A percentile compares a stretch with the other conserved stretches of the same genome.
These are phyloP conservation scores for Deuterostichococcus epilithicus DNA, from an alignment of 139 green algal species.

Conservation along the genomic window DNA sequence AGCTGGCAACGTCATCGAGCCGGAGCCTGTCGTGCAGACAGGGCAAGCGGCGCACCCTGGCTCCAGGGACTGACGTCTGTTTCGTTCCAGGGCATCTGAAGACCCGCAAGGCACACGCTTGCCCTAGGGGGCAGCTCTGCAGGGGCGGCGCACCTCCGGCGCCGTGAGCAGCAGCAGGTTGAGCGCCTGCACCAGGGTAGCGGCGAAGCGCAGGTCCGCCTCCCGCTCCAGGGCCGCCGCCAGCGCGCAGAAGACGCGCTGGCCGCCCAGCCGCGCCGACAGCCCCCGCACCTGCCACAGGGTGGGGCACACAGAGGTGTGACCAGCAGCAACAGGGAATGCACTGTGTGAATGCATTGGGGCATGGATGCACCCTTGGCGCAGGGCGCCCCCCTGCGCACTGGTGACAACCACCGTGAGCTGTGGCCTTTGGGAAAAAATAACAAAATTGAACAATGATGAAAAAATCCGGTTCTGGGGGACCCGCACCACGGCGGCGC, in stretches of 20 bases:
- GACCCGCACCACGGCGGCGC: conserved; percentile 63
- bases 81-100: no score
- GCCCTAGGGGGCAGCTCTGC: background rate
- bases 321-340: background rate
- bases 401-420: no score
- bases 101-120: no score
- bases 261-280: conserved; percentile 43
- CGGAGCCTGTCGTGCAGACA: background rate
- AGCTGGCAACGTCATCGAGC: conserved; percentile 9
- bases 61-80: no score
- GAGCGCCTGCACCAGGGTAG: conserved; percentile 79
- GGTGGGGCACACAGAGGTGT: no score
- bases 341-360: conserved; percentile 9
- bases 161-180: conserved; percentile 91
- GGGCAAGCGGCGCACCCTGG: background rate
- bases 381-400: no score
- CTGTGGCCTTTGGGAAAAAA: no score
- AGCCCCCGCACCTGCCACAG: conserved; percentile 10
- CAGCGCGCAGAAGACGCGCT: conserved; percentile 60
- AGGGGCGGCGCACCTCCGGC: conserved; percentile 53
- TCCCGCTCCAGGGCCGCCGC: conserved; percentile 63
- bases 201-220: conserved; percentile 74
- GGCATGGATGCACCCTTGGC: no score
- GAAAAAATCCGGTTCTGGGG: no score
- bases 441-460: no score